Percentiles rank a stretch among this genome's conserved stretches.
Evolutionary conservation across 1,284 basidiomycete genomes (phyloP).

Genomic region (Ceratobasidium sp.): DNA sequence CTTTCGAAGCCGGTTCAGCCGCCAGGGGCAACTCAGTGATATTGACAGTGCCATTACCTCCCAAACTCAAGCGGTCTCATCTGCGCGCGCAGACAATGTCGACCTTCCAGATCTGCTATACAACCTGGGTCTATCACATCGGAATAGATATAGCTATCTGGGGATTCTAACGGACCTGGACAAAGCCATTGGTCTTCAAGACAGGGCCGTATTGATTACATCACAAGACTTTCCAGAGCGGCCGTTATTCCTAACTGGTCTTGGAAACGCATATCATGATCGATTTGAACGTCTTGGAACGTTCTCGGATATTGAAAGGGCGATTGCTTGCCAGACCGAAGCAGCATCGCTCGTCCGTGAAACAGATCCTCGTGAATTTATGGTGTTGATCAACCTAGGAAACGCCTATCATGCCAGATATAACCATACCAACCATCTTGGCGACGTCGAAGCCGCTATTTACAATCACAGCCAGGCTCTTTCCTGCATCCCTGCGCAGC

Average conservation of each 20-base stretch:
- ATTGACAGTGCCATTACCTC: slow-evolving; percentile 8
- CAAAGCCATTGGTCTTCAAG: background rate
- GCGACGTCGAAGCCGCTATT: background rate
- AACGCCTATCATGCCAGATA: background rate
- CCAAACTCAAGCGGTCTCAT: background rate
- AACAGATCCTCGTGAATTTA: background rate
- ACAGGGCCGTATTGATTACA: background rate
- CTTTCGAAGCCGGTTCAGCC: slow-evolving; percentile 5
- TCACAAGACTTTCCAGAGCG: background rate
- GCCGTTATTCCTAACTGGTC: background rate
- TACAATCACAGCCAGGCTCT: background rate
- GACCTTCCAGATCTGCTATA: background rate
- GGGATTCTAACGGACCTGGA: slow-evolving; percentile 4
- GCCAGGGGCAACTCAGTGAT: background rate
- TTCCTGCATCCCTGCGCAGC: background rate
- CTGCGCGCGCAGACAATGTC: background rate
- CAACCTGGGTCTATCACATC: slow-evolving; percentile 6
- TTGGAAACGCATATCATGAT: background rate
- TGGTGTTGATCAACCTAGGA: slow-evolving; percentile 4
- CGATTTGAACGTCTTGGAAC: slow-evolving; percentile 9
- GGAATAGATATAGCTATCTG: background rate
- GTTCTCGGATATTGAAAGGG: slow-evolving; percentile 3
- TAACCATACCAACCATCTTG: background rate
- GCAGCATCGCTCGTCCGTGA: background rate
- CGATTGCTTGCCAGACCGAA: background rate